Evolutionary conservation across 352 stramenopile genomes (phyloP).

Genomic region (Nothophytophthora sp.): DNA sequence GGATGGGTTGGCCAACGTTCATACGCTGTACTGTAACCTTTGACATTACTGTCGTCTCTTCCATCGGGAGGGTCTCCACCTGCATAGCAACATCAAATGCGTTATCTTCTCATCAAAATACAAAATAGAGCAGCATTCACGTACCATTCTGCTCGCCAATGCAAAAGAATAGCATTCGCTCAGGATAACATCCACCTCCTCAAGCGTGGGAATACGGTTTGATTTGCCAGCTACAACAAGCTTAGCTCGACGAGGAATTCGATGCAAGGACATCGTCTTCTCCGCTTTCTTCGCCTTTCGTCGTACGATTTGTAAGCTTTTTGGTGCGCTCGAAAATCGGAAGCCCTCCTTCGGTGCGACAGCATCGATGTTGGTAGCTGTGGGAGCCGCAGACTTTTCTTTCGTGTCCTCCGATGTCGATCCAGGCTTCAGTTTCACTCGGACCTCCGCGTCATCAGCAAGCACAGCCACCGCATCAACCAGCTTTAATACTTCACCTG

Average conservation of each 20-base stretch:
- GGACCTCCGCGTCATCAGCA: too few relatives aligned
- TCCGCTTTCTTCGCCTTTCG: constrained; percentile 1
- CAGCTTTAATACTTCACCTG: constrained; percentile 6
- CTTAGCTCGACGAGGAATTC: constrained; percentile 3
- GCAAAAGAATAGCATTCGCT: not conserved
- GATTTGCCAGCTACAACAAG: not conserved
- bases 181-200: not conserved
- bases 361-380: not conserved
- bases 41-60: not conserved
- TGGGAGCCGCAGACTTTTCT: not conserved
- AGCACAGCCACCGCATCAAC: constrained; percentile 1
- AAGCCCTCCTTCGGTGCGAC: not conserved
- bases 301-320: not conserved
- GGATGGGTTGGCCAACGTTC: constrained; percentile 1
- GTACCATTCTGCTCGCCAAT: constrained; percentile 3
- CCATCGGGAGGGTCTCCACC: not conserved
- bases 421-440: too few relatives aligned
- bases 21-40: not conserved
- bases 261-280: not conserved
- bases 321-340: not conserved
- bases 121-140: not conserved
- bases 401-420: not conserved
- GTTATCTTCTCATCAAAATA: not conserved
- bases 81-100: not conserved
- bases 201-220: not conserved